Evolutionary conservation across 192 early-diverging fungal genomes (phyloP), one percentile per base, ranked within the genome.

Genomic region (Backusella sp.): DNA sequence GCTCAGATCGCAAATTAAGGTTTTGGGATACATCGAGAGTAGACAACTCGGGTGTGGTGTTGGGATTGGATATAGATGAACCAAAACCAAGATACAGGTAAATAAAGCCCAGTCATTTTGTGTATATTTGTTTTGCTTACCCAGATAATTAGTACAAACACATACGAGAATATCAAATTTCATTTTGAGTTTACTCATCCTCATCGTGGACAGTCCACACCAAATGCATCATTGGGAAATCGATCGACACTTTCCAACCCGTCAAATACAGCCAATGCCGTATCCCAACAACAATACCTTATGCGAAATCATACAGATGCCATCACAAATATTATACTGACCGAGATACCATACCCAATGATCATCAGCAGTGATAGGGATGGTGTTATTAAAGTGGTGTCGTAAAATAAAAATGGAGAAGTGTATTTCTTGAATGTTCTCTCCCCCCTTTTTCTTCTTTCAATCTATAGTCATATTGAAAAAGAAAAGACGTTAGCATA

Each of bases 1-100:
- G 95, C 6, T 90, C 89, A 5, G 96, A 98, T 83, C 88, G 93
- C 39, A 95, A 96, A 80, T 81, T 98, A 36, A 83, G 96, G n/a
- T 93, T 91, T 73, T 95, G 95, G 94, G 91, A 96, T 76, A 84
- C 85, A 23, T 83, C 82, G 7, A 79, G 82, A 23, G 79, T 93
- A 36, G 94, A 95, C 32, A 84, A 93, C 19, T 95, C 93, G 3
- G 91, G 88, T 78, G 85, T 96, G 3, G 84, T 97, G 37, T 86
- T 87, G 37, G 91, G 92, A 1, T 78, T 86, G 30, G 90, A 92
- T 23, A 41, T 77, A 0, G 86, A 88, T 30, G 90, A 90, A 39
- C 34, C 79, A 9, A 83, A 79, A 37, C 93, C 91, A 1, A 79
- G 84, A 66, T 93, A 91, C 73, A 89, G 84, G 91, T 94, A 86